These are phyloP conservation scores for Mycena crocata DNA, from an alignment of 768 basidiomycete genomes.

Conservation along the genomic window DNA sequence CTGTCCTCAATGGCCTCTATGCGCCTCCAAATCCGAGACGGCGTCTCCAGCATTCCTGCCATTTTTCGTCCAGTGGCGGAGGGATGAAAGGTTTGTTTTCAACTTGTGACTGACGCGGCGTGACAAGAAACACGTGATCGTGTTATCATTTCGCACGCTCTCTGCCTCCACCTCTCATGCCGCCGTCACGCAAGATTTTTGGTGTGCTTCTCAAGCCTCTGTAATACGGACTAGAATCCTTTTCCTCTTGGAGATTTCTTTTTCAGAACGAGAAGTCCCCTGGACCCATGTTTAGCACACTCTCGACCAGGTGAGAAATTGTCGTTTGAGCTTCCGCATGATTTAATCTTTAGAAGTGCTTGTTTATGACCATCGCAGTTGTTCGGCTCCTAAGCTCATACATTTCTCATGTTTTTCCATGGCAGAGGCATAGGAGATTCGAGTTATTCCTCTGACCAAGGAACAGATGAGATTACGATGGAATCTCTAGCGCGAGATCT, in stretches of 20 bases:
- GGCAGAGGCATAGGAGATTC: conserved; percentile 45
- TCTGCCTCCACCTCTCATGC: too few species aligned
- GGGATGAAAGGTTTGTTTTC: neutral
- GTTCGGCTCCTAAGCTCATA: conserved; percentile 15
- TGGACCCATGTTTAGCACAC: conserved; percentile 30
- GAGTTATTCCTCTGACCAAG: conserved; percentile 24
- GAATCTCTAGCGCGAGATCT: conserved; percentile 44
- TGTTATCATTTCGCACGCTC: neutral
- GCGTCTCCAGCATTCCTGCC: conserved; percentile 78
- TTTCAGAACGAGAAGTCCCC: too few species aligned
- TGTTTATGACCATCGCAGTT: conserved; percentile 16
- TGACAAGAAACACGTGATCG: conserved; percentile 9
- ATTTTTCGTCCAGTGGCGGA: conserved; percentile 37
- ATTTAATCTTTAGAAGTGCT: conserved; percentile 7
- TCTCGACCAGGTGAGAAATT: conserved; percentile 37
- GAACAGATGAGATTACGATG: conserved; percentile 40
- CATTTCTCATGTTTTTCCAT: neutral
- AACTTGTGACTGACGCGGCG: neutral
- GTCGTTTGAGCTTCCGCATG: neutral
- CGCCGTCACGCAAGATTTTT: too few species aligned
- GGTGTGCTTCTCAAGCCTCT: too few species aligned
- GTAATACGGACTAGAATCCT: too few species aligned
- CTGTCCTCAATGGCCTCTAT: conserved; percentile 80
- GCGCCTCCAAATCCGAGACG: conserved; percentile 86
- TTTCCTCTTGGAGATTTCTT: too few species aligned